Evolutionary conservation across 169 alveolate species (phyloP).

Genomic region (Plasmodium ovale): DNA sequence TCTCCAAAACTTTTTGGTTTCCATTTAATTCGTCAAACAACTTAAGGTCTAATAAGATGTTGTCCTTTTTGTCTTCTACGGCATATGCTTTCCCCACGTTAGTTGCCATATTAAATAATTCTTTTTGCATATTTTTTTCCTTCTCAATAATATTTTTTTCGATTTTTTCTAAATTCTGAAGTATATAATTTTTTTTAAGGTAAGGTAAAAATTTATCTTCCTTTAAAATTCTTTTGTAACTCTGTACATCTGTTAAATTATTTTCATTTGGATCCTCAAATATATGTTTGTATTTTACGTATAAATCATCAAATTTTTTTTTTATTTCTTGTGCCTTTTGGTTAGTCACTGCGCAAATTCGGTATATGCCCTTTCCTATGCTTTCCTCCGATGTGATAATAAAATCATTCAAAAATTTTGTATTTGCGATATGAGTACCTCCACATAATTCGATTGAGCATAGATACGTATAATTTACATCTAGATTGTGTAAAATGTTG

Average conservation of each 20-base stretch:
- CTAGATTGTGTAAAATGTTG: slow-evolving; percentile 47
- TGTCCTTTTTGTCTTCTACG: slow-evolving; percentile 41
- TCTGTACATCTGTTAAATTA: slow-evolving; percentile 73
- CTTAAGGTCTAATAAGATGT: slow-evolving; percentile 40
- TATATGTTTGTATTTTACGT: slow-evolving; percentile 78
- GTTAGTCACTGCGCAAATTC: slow-evolving; percentile 90
- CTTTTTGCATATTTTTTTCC: slow-evolving; percentile 65
- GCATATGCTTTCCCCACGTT: slow-evolving; percentile 50
- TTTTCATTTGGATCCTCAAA: slow-evolving; percentile 79
- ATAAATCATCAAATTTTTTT: slow-evolving; percentile 77
- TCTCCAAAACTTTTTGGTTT: slow-evolving; percentile 72
- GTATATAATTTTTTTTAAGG: slow-evolving; percentile 43
- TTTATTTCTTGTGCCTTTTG: slow-evolving; percentile 84
- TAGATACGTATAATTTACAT: slow-evolving; percentile 78
- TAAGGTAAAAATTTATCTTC: slow-evolving; percentile 76
- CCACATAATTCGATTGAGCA: slow-evolving; percentile 93
- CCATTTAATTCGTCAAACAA: slow-evolving; percentile 64
- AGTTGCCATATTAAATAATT: slow-evolving; percentile 55
- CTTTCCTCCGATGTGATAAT: slow-evolving; percentile 91
- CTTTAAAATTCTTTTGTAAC: slow-evolving; percentile 49
- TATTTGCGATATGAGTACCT: slow-evolving; percentile 92
- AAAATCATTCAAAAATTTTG: slow-evolving; percentile 82
- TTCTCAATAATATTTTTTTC: slow-evolving; percentile 70
- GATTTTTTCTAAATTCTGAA: slow-evolving; percentile 48
- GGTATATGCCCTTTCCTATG: slow-evolving; percentile 92